Evolutionary conservation across 331 rosid genomes (phyloP).

Genomic region (Malus hybrid): DNA sequence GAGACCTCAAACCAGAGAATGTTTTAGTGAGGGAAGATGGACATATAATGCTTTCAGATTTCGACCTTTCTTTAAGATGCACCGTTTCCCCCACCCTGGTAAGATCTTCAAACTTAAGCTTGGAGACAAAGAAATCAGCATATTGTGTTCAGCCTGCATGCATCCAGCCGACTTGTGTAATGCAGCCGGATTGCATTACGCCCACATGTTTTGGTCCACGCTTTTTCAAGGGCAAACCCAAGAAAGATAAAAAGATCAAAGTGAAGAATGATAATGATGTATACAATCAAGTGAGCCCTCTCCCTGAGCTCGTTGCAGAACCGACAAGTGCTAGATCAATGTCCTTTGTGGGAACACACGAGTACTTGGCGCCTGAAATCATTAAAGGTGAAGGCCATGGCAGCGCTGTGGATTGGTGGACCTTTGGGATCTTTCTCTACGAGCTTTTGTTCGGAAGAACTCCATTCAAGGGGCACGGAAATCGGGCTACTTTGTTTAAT

Average conservation of each 20-base stretch:
- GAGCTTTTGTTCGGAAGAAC: slow-evolving; percentile 93
- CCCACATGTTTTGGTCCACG: slow-evolving; percentile 78
- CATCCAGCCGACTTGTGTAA: slow-evolving; percentile 73
- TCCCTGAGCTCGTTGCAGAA: slow-evolving; percentile 86
- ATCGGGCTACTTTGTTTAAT: slow-evolving; percentile 80
- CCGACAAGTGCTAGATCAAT: slow-evolving; percentile 90
- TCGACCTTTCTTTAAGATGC: slow-evolving; percentile 92
- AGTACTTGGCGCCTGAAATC: slow-evolving; percentile 93
- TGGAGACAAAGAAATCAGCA: slow-evolving; percentile 59
- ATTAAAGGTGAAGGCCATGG: slow-evolving; percentile 98
- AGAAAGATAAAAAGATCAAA: slow-evolving; percentile 57
- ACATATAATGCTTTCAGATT: slow-evolving; percentile 94
- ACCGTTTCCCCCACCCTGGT: slow-evolving; percentile 81
- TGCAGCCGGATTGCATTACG: slow-evolving; percentile 77
- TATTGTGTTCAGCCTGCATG: slow-evolving; percentile 79
- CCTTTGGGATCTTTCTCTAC: slow-evolving; percentile 86
- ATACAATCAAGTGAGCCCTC: slow-evolving; percentile 64
- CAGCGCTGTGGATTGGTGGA: slow-evolving; percentile 99
- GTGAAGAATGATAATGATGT: slow-evolving; percentile 34
- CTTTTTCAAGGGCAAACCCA: slow-evolving; percentile 50
- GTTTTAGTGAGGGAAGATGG: slow-evolving; percentile 96
- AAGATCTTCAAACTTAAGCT: slow-evolving; percentile 38
- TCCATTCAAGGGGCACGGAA: slow-evolving; percentile 80
- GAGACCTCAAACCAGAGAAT: slow-evolving; percentile 95
- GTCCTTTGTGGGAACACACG: slow-evolving; percentile 97